Evolutionary conservation across 1,284 basidiomycete genomes (phyloP).

Genomic region (Ustilago bromivora): DNA sequence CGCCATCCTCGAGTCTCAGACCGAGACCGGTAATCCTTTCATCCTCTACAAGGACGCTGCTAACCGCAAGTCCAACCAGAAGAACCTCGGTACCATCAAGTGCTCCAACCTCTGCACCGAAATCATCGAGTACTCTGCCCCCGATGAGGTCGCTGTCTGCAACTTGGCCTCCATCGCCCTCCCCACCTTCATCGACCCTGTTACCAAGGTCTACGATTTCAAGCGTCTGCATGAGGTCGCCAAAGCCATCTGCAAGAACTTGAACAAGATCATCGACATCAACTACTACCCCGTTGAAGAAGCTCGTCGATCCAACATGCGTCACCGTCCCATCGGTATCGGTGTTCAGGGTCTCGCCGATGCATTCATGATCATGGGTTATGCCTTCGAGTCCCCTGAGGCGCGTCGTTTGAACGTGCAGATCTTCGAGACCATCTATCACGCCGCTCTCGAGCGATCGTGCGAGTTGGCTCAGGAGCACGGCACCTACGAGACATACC

Average conservation of each 20-base stretch:
- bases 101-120: constrained; percentile 99
- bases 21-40: constrained; percentile 97
- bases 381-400: constrained; percentile 92
- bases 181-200: constrained; percentile 73
- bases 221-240: constrained; percentile 92
- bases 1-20: constrained; percentile 94
- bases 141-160: constrained; percentile 98
- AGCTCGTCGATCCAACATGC: constrained; percentile 92
- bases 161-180: constrained; percentile 97
- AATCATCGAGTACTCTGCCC: constrained; percentile 97
- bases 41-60: constrained; percentile 89
- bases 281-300: constrained; percentile 93
- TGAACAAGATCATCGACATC: constrained; percentile 93
- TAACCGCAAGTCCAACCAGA: constrained; percentile 80
- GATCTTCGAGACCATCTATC: constrained; percentile 99
- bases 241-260: constrained; percentile 78
- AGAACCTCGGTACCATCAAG: constrained; percentile 99
- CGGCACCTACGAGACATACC: constrained; percentile 91
- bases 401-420: constrained; percentile 91
- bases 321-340: constrained; percentile 96
- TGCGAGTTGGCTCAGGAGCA: constrained; percentile 85
- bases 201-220: constrained; percentile 78
- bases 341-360: constrained; percentile 99
- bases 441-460: constrained; percentile 91
- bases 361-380: constrained; percentile 94